phyloP scores from a whole-genome alignment of 345 rosid species.

The Euphorbia lathyris region DNA sequence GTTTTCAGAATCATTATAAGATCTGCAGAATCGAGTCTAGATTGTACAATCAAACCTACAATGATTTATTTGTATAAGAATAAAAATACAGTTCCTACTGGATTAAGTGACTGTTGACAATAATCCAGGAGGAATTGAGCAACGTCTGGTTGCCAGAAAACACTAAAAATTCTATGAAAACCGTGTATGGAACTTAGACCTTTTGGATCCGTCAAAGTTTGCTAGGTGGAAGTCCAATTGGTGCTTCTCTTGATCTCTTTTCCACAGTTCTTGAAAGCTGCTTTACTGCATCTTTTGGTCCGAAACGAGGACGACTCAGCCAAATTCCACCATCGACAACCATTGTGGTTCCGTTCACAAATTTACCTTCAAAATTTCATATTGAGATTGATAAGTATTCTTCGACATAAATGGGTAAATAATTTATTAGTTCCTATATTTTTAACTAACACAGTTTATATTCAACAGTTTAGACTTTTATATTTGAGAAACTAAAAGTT shows the following conservation, averaged over 20 bases:
- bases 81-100: not conserved
- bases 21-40: not conserved
- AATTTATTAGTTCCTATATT: too few relatives aligned
- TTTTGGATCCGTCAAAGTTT: conserved; percentile 41
- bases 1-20: not conserved
- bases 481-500: too few relatives aligned
- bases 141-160: too few relatives aligned
- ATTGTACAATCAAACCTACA: not conserved
- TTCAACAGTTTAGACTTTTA: too few relatives aligned
- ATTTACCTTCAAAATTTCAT: conserved; percentile 49
- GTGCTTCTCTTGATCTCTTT: conserved; percentile 57
- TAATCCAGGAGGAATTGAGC: too few relatives aligned
- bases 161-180: too few relatives aligned
- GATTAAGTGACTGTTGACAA: too few relatives aligned
- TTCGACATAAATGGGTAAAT: too few relatives aligned
- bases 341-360: conserved; percentile 54
- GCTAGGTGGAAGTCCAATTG: conserved; percentile 58
- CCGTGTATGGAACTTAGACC: too few relatives aligned
- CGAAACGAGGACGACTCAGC: conserved; percentile 53
- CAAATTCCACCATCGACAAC: conserved; percentile 68
- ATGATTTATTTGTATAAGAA: not conserved
- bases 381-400: too few relatives aligned
- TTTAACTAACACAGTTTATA: too few relatives aligned
- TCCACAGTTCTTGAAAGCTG: conserved; percentile 61
- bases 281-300: conserved; percentile 64